phyloP scores from a whole-genome alignment of 164 flowering plant species.

The grape (Vitis vinifera) region ASM3070453v1 NC_081813.1:19249501-19250000 shows the following conservation, averaged over 20 bases:
- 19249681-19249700: too few species aligned
- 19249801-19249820: conserved; percentile 70
- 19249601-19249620: too few species aligned
- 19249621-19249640: too few species aligned
- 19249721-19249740: not conserved
- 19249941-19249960: conserved; percentile 89
- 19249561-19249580: too few species aligned
- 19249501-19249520: too few species aligned
- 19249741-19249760: conserved; percentile 96
- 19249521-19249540: too few species aligned
- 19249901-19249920: conserved; percentile 64
- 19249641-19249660: too few species aligned
- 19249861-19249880: conserved; percentile 69
- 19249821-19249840: conserved; percentile 81
- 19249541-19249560: too few species aligned
- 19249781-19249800: conserved; percentile 94
- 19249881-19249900: conserved; percentile 80
- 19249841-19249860: conserved; percentile 88
- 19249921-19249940: conserved; percentile 64
- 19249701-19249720: too few species aligned
- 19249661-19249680: too few species aligned
- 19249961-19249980: conserved; percentile 50
- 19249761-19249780: conserved; percentile 85
- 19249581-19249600: too few species aligned
- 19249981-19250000: conserved; percentile 46